These are phyloP conservation scores for Sporisorium exsertum DNA, from an alignment of 1,284 basidiomycete species.

Conservation along the genomic window DNA sequence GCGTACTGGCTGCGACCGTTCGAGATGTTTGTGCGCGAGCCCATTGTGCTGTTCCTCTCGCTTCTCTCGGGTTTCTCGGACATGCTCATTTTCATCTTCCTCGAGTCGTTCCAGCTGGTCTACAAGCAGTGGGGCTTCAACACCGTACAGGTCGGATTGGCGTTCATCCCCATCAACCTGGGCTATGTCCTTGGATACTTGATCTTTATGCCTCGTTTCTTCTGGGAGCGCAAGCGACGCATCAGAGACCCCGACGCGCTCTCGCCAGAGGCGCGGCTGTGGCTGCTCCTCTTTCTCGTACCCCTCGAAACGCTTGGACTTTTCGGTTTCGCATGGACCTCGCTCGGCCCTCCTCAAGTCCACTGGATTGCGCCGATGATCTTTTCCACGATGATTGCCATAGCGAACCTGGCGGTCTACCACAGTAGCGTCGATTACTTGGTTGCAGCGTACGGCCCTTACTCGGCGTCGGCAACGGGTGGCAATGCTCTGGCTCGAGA, in stretches of 20 bases:
- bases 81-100: constrained; percentile 71
- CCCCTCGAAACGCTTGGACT: constrained; percentile 71
- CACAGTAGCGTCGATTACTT: constrained; percentile 71
- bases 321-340: constrained; percentile 71
- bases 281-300: constrained; percentile 69
- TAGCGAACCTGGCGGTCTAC: constrained; percentile 69
- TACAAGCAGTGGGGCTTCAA: constrained; percentile 70
- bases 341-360: constrained; percentile 67
- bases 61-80: constrained; percentile 71
- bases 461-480: constrained; percentile 70
- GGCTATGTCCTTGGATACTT: constrained; percentile 70
- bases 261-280: constrained; percentile 69
- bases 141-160: constrained; percentile 66
- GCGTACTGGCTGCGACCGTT: constrained; percentile 69
- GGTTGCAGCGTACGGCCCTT: constrained; percentile 70
- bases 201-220: constrained; percentile 69
- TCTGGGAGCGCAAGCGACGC: constrained; percentile 58
- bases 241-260: constrained; percentile 59
- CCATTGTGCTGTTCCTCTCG: constrained; percentile 71
- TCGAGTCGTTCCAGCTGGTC: constrained; percentile 70
- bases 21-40: constrained; percentile 69
- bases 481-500: constrained; percentile 67
- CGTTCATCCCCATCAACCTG: constrained; percentile 70
- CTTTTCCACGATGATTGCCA: constrained; percentile 69
- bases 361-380: constrained; percentile 72